Percentiles rank a stretch among this genome's conserved stretches.
These are phyloP conservation scores for Collybia nuda DNA, from an alignment of 768 basidiomycete genomes.

Conservation along the genomic window DNA sequence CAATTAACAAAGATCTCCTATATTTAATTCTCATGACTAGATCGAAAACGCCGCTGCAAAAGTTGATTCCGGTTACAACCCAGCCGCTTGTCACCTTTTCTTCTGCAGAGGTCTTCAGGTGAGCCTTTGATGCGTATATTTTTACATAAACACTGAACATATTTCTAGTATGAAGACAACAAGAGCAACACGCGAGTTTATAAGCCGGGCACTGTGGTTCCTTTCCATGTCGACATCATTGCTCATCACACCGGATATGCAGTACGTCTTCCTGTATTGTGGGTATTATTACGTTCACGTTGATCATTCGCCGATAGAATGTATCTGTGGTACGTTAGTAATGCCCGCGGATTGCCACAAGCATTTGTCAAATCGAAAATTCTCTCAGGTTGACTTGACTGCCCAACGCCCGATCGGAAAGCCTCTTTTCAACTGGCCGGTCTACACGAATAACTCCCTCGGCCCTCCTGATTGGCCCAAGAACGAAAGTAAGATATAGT, in stretches of 20 bases:
- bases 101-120: constrained; percentile 33
- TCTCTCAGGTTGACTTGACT: constrained; percentile 24
- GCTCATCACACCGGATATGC: constrained; percentile 35
- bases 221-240: constrained; percentile 28
- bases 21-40: constrained; percentile 9
- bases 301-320: constrained; percentile 19
- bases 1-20: no score
- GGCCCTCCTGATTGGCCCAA: constrained; percentile 29
- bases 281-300: not conserved
- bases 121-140: not conserved
- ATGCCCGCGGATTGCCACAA: not conserved
- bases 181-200: constrained; percentile 24
- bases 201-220: constrained; percentile 26
- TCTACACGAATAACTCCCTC: constrained; percentile 29
- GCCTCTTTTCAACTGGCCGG: constrained; percentile 29
- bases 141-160: not conserved
- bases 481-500: constrained; percentile 29
- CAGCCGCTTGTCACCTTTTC: constrained; percentile 30
- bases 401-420: constrained; percentile 25
- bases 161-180: constrained; percentile 28
- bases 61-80: constrained; percentile 27
- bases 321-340: constrained; percentile 29
- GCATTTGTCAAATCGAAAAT: not conserved
- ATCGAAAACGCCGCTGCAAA: constrained; percentile 30
- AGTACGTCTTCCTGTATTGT: constrained; percentile 14